These are phyloP conservation scores for Syzygium jambos DNA, from an alignment of 345 rosid genomes.

Conservation along the genomic window DNA sequence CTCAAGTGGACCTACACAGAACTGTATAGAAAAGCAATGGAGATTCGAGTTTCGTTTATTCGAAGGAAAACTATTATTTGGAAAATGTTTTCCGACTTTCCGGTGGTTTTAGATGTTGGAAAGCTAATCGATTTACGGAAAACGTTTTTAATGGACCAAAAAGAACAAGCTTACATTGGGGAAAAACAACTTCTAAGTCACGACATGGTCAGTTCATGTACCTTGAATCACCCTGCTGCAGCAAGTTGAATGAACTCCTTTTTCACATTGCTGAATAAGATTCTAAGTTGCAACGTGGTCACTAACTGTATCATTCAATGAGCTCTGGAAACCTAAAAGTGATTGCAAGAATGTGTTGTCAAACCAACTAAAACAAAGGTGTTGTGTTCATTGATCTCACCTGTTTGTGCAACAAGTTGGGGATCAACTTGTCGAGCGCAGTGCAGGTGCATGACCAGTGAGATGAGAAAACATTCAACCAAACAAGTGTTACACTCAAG, in stretches of 20 bases:
- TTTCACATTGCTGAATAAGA: background rate
- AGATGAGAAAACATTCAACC: background rate
- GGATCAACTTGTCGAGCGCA: background rate
- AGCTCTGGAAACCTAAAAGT: background rate
- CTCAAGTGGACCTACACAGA: background rate
- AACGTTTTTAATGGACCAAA: background rate
- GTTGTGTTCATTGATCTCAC: too few species aligned
- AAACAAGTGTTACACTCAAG: background rate
- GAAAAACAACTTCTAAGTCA: background rate
- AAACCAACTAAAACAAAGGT: background rate
- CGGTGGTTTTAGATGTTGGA: too few species aligned
- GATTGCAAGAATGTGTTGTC: background rate
- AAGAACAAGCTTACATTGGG: accelerated
- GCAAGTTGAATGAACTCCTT: background rate
- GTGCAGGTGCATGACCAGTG: background rate
- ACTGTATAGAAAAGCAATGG: background rate
- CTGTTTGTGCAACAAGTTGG: background rate
- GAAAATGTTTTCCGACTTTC: background rate
- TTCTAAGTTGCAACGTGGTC: background rate
- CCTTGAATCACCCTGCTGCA: background rate
- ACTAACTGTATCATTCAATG: background rate
- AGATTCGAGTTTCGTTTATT: background rate
- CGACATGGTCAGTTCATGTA: too few species aligned
- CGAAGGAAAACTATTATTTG: background rate
- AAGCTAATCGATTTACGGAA: background rate